phyloP scores from a whole-genome alignment of 106 monocot species.

The Dendrobium chrysotoxum region DNA sequence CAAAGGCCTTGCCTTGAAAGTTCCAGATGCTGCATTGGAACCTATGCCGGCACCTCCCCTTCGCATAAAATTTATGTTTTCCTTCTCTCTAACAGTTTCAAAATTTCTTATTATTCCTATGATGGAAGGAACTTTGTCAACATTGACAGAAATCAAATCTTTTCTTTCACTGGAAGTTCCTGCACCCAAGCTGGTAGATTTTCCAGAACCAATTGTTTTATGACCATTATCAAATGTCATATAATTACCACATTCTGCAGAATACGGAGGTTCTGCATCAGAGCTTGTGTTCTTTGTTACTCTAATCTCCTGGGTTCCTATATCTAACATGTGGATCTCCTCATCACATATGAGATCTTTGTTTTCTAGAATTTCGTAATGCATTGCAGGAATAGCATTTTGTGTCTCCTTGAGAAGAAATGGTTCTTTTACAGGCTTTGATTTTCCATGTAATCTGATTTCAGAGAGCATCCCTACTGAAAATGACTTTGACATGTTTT shows the following conservation, averaged over 20 bases:
- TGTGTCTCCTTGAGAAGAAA: slow-evolving; percentile 14
- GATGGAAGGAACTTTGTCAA: neutral
- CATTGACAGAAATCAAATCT: neutral
- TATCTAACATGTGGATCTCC: neutral
- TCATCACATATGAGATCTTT: neutral
- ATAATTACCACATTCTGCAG: neutral
- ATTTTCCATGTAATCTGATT: slow-evolving; percentile 5
- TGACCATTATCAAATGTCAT: neutral
- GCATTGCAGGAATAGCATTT: neutral
- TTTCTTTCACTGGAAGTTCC: neutral
- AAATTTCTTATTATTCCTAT: neutral
- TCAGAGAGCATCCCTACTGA: slow-evolving; percentile 43
- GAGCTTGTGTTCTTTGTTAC: neutral
- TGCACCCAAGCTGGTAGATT: neutral
- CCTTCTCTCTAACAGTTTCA: neutral
- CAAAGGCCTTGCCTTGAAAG: neutral
- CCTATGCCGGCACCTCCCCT: slow-evolving; percentile 3
- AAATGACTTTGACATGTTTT: slow-evolving; percentile 43
- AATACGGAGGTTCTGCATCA: neutral
- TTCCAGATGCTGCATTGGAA: neutral
- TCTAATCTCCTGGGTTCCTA: neutral
- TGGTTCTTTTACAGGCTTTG: neutral
- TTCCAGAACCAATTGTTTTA: neutral
- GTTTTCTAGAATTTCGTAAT: slow-evolving; percentile 3
- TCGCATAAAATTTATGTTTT: neutral